Base-by-base conservation (phyloP, 805 yeast genomes). In the Wickerhamomyces silvicola region DNA sequence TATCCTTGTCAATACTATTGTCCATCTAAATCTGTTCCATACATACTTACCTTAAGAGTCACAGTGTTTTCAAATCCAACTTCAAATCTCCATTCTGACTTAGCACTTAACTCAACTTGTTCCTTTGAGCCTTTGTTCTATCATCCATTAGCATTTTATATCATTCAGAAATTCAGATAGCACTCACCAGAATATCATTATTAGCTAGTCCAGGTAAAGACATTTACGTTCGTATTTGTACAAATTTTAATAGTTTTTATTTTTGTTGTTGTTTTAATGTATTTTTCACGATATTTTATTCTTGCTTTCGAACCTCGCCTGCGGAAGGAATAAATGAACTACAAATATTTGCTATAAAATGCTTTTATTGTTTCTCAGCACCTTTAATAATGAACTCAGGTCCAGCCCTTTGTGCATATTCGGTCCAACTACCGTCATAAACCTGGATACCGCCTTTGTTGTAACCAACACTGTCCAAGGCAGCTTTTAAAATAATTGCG, bases 351-450 rank as follows among this genome's bases (percentile, higher is more conserved):
- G 18, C 16, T 8, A 8, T 19, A 19, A 8, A 19, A 19, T 10
- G 10, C 10, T 14, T 8, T 7, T 24, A 11, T 6, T 5, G 7
- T 23, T 21, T 29, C 4, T 27, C 21, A 6, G 11, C 10, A 11
- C 52, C 68, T 39, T 71, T 76, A 17, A 61, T 71, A 22, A 81
- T 73, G 33, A 61, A 59, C 21, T 70, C 70, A 7, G 57, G 38
- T 5, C 78, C 79, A 0, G 86, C 86, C 39, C 88, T 67, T 53
- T 71, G 78, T 5, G 85, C 90, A 83, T 90, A 85, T 50, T 86
- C 95, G 7, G 79, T 73, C 94, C 94, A 83, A 26, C 85, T 75
- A 9, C 94, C 98, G 48, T 92, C 98, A 46, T 82, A 82, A 15
- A 82, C 70, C 24, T 69, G 68, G 10, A 79, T 61, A 13, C 66